Base-by-base conservation (phyloP, 1,139 yeast species). In the Taphrina betulina region DNA sequence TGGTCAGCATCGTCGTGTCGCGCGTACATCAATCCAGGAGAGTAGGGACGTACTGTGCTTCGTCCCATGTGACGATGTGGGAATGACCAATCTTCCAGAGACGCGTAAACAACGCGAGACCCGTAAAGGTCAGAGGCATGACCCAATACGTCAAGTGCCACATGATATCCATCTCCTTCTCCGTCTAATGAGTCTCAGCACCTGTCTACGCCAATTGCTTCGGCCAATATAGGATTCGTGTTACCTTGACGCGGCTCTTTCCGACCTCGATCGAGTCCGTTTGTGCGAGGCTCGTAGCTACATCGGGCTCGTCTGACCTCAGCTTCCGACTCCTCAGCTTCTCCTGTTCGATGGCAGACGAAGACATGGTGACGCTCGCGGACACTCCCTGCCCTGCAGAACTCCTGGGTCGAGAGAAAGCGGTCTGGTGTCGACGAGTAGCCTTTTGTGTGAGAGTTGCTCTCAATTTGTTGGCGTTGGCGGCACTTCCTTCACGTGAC, bases 61-160 rank as follows among this genome's bases (percentile, higher is more conserved):
- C 96, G 71, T 90, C 98, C 99, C 99, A 92, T 5, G 89, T 83
- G 8, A 94, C 96, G 37, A 74, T 71, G 54, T 78, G 71, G 36
- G 85, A 75, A 28, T 72, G 75, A 57, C 82, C 85, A 55, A 92
- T 85, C 33, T 76, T 75, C 64, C 83, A 79, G 43, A 87, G 74
- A 56, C 97, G 78, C 8, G 89, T 76, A 62, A 78, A 78, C 12
- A 85, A 79, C 1, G 95, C 81, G 2, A 84, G 45, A 0, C 75
- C 70, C 0, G 94, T 84, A 67, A 81, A 71, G 33, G 80, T 42
- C 3, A 82, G 62, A 17, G 89, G 88, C 60, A 50, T 33, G 23
- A 46, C 44, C 24, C 44, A 34, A 46, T 50, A 40, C 4, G 54
- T 50, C 23, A 38, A 40, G 31, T 38, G 52, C 48, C 48, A 43